Evolutionary conservation across 2,329 filamentous ascomycete species (phyloP).

Genomic region (Tolypocladium endophyticum): DNA sequence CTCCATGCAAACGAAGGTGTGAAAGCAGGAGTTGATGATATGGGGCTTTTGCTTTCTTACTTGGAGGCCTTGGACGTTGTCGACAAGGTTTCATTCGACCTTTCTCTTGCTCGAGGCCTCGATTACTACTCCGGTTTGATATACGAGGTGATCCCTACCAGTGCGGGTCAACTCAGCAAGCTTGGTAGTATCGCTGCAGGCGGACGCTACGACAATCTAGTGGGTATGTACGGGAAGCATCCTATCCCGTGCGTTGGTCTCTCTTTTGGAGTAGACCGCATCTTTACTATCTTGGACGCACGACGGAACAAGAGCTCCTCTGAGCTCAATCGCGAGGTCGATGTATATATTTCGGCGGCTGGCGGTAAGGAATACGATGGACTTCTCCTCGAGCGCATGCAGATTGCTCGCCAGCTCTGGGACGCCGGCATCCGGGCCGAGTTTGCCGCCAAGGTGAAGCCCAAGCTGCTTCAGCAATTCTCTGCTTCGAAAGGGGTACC

Average conservation of each 20-base stretch:
- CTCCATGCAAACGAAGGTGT: constrained; percentile 63
- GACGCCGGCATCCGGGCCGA: constrained; percentile 75
- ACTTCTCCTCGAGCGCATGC: constrained; percentile 73
- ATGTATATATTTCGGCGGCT: constrained; percentile 93
- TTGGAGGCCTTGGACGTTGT: constrained; percentile 66
- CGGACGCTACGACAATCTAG: constrained; percentile 84
- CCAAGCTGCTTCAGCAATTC: constrained; percentile 81
- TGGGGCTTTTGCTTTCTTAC: constrained; percentile 72
- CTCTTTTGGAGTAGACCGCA: constrained; percentile 89
- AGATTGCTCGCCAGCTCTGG: constrained; percentile 68
- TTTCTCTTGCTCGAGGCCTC: constrained; percentile 78
- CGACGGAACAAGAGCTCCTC: constrained; percentile 54
- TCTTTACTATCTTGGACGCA: constrained; percentile 84
- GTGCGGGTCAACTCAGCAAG: constrained; percentile 24
- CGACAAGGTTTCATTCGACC: constrained; percentile 73
- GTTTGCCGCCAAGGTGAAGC: constrained; percentile 85
- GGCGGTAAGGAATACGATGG: constrained; percentile 78
- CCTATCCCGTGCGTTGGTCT: constrained; percentile 58
- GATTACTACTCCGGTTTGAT: constrained; percentile 90
- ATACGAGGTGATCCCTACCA: constrained; percentile 75
- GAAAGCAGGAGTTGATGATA: constrained; percentile 70
- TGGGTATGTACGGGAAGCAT: constrained; percentile 84
- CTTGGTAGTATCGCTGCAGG: constrained; percentile 80
- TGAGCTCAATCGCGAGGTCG: constrained; percentile 50
- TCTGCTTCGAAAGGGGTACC: constrained; percentile 83